These are phyloP conservation scores for Skeletonema menzelii DNA, from an alignment of 108 stramenopile species.

Conservation along the genomic window DNA sequence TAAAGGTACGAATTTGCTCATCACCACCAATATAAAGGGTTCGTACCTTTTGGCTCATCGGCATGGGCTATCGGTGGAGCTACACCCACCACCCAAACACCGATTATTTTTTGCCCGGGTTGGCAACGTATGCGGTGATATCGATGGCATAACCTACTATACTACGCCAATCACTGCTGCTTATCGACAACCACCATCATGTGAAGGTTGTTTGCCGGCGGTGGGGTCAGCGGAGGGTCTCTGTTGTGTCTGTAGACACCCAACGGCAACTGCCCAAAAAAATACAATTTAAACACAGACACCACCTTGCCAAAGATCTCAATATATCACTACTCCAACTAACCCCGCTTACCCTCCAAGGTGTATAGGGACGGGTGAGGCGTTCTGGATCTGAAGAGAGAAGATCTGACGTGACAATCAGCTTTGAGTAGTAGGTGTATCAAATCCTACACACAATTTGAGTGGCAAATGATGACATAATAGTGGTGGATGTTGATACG, in stretches of 20 bases:
- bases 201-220: neutral
- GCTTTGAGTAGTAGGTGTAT: neutral
- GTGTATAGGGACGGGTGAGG: neutral
- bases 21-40: neutral
- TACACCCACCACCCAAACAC: neutral
- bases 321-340: neutral
- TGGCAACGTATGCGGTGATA: neutral
- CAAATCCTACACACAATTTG: neutral
- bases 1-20: neutral
- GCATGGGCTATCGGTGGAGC: neutral
- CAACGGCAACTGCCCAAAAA: neutral
- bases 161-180: neutral
- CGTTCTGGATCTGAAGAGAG: neutral
- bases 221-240: neutral
- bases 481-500: neutral
- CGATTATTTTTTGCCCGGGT: neutral
- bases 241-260: neutral
- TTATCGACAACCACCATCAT: neutral
- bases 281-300: neutral
- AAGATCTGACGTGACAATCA: neutral
- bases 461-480: neutral
- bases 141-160: neutral
- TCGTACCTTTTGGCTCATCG: neutral
- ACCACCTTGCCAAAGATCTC: neutral
- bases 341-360: neutral